A percentile compares a stretch with the other conserved stretches of the same genome.
These are phyloP conservation scores for Bidens hawaiensis DNA, from an alignment of 140 eudicot species.

Conservation along the genomic window DNA sequence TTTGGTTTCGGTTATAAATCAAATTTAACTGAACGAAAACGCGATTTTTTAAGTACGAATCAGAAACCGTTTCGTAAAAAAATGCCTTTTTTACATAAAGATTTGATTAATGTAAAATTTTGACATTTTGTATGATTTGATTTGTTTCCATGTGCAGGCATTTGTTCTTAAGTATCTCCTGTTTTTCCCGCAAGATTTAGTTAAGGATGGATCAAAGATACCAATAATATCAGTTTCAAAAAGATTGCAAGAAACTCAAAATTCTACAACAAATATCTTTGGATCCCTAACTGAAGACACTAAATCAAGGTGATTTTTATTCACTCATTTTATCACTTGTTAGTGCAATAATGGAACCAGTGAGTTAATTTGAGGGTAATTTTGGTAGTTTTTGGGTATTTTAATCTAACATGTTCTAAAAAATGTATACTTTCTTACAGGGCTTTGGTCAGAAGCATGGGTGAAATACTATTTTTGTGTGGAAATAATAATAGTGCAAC, in stretches of 20 bases:
- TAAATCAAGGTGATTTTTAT: conserved; percentile 62
- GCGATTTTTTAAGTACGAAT: neutral
- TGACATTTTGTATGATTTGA: conserved; percentile 1
- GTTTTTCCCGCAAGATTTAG: conserved; percentile 54
- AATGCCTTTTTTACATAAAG: neutral
- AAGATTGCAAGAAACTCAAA: conserved; percentile 35
- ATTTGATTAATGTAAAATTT: neutral
- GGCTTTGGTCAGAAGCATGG: conserved; percentile 89
- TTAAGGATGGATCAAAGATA: conserved; percentile 27
- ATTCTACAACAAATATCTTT: conserved; percentile 47
- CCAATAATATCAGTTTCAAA: conserved; percentile 25
- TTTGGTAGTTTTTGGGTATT: neutral
- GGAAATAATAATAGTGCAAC: conserved; percentile 70
- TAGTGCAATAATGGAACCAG: neutral
- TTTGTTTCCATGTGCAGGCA: conserved; percentile 58
- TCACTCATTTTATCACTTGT: conserved; percentile 14
- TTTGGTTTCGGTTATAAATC: neutral
- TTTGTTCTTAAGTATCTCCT: conserved; percentile 84
- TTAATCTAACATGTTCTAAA: conserved; percentile 4
- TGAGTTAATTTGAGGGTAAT: neutral
- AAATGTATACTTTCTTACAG: conserved; percentile 36
- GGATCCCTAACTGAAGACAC: conserved; percentile 66
- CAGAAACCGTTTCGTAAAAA: neutral
- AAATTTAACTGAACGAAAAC: neutral
- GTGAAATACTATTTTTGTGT: conserved; percentile 82